Conservation (phyloP, 306 rosid species). For the Fagus crenata region DNA sequence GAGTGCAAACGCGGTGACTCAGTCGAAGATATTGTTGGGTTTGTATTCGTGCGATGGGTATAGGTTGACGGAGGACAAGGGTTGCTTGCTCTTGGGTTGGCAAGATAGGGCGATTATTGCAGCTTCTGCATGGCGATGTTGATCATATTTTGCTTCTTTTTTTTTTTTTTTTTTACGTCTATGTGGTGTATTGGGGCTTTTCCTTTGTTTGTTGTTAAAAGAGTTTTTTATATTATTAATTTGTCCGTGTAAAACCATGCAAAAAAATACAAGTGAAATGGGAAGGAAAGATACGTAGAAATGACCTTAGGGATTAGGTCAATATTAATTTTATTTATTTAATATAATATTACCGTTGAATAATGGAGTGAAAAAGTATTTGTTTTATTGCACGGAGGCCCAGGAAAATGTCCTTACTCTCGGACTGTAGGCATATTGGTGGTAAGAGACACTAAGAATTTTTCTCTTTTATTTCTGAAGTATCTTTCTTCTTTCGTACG, state of each 20-base stretch:
- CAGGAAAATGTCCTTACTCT: constrained; percentile 9
- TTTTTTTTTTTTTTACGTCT: neutral
- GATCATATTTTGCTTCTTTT: constrained; percentile 6
- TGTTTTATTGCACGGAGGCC: constrained; percentile 4
- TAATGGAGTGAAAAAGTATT: neutral
- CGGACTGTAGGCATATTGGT: constrained; percentile 3
- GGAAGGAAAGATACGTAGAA: neutral
- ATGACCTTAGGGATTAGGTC: neutral
- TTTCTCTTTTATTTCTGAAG: neutral
- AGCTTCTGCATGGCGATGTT: constrained; percentile 94
- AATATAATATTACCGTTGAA: neutral
- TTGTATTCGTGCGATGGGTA: constrained; percentile 83
- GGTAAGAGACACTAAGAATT: neutral
- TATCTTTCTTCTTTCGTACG: neutral
- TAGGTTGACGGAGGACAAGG: constrained; percentile 77
- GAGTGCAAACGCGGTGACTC: constrained; percentile 89
- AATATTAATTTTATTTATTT: neutral
- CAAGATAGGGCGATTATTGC: constrained; percentile 75
- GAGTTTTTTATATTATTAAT: neutral
- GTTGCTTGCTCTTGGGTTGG: constrained; percentile 89
- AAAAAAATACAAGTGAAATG: neutral
- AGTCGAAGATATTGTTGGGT: constrained; percentile 76
- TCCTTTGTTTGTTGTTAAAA: neutral
- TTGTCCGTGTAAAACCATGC: neutral
- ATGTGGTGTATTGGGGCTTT: neutral